Conservation (phyloP, 768 basidiomycete genomes). For the Arthromyces matolae region DNA sequence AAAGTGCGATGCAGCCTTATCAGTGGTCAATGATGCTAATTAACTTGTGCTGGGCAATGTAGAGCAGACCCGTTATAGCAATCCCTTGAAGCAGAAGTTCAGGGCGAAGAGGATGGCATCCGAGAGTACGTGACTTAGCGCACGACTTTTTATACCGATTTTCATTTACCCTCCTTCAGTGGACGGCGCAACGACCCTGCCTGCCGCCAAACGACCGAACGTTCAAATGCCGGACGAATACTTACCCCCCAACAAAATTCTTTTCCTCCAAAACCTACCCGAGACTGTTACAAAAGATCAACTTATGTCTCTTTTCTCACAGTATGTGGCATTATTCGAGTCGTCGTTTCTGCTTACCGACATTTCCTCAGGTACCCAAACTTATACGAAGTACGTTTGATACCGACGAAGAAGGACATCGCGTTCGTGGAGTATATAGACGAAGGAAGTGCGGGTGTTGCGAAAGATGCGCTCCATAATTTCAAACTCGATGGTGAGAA, state of each 20-base stretch:
- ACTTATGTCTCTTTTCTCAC: constrained; percentile 85
- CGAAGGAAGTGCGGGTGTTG: constrained; percentile 85
- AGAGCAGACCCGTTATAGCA: constrained; percentile 83
- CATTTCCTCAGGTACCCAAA: constrained; percentile 74
- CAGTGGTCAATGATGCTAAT: too few relatives aligned
- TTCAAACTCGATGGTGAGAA: constrained; percentile 96
- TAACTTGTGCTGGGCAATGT: not conserved
- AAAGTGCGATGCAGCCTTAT: too few relatives aligned
- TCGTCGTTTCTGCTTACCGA: not conserved
- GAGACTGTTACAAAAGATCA: constrained; percentile 91
- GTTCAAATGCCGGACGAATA: constrained; percentile 99
- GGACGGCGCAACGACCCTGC: constrained; percentile 62
- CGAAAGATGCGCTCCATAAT: constrained; percentile 96
- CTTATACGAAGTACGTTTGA: constrained; percentile 95
- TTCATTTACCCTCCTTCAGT: constrained; percentile 36
- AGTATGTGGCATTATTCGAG: constrained; percentile 40
- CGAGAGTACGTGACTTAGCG: constrained; percentile 51
- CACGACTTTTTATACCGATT: not conserved
- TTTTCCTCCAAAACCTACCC: constrained; percentile 96
- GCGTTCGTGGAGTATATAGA: constrained; percentile 98
- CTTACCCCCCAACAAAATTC: constrained; percentile 97
- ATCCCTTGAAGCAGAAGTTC: constrained; percentile 87
- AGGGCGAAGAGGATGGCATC: constrained; percentile 76
- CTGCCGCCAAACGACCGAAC: constrained; percentile 72
- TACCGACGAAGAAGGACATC: constrained; percentile 95